Evolutionary conservation across 371 early-diverging fungal species (phyloP), one percentile per base, ranked within the genome.

Genomic region (Mortierella sp.): DNA sequence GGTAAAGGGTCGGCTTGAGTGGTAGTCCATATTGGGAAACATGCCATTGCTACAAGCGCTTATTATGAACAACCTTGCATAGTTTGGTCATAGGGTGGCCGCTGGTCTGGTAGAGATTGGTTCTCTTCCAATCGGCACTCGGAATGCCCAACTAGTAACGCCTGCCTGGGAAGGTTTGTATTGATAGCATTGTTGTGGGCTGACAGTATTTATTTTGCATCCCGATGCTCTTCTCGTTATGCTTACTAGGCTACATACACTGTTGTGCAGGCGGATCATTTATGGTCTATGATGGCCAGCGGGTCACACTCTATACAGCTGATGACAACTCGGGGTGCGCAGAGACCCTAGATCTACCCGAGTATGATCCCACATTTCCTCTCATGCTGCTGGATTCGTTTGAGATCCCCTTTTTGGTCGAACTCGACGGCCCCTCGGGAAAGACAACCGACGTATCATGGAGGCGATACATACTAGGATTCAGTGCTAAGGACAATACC

Each of bases 41-140:
- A n/a, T n/a, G n/a, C n/a, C n/a, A n/a, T n/a, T n/a, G n/a, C n/a
- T n/a, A n/a, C n/a, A n/a, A n/a, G n/a, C n/a, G n/a, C n/a, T n/a
- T n/a, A n/a, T n/a, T n/a, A n/a, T n/a, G n/a, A 19, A 44, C 44
- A 21, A 19, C 21, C 8, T 19, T 23, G n/a, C 17, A 28, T 28
- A 75, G 76, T 69, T 69, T 69, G 76, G 70, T 21, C 76, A 76
- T 46, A 57, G 76, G 51, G 76, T 76, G 28, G 76, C 76, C 1
- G 76, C 76, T 15, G 76, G 76, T 30, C 44, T 76, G 14, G 76
- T 76, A 6, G 76, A 76, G 39, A 50, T 76, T 14, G 76, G 65
- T 0, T 69, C 76, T 8, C 61, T 76, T 11, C 69, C 76, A 23
- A 57, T 70, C 19, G 70, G 76, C 15, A 41, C 53, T 7, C 27